A percentile compares a stretch with the other conserved stretches of the same genome.
Conservation (phyloP, 495 filamentous ascomycete species). For the Penicillium verhagenii region DNA sequence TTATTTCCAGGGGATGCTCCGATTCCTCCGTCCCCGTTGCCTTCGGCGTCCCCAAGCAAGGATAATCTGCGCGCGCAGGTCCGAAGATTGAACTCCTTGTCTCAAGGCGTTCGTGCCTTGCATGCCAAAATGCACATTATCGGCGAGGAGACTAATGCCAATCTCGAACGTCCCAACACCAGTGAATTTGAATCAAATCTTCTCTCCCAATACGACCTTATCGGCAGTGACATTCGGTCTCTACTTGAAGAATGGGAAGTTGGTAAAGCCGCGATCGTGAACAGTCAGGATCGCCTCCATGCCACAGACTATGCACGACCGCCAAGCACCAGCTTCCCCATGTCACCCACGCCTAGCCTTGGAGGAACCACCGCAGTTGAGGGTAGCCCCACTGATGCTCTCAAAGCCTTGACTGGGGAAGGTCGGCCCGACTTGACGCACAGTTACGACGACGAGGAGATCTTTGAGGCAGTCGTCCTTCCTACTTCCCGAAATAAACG, state of each 20-base stretch:
- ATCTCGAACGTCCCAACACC: constrained; percentile 69
- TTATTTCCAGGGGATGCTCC: constrained; percentile 36
- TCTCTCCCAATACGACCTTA: constrained; percentile 89
- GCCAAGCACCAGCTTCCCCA: constrained; percentile 65
- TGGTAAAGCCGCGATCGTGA: constrained; percentile 71
- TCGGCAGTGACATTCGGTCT: constrained; percentile 79
- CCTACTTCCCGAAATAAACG: constrained; percentile 59
- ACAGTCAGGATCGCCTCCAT: constrained; percentile 60
- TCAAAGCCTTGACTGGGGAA: constrained; percentile 73
- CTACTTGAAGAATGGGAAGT: constrained; percentile 90
- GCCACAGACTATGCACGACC: constrained; percentile 63
- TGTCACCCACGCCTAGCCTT: constrained; percentile 77
- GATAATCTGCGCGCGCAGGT: constrained; percentile 83
- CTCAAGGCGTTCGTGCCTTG: constrained; percentile 84
- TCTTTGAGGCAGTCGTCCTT: constrained; percentile 86
- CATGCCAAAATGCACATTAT: constrained; percentile 94
- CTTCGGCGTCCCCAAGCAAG: constrained; percentile 72
- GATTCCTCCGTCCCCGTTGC: constrained; percentile 62
- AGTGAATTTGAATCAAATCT: constrained; percentile 67
- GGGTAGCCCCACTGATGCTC: constrained; percentile 71
- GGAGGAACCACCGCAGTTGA: constrained; percentile 85
- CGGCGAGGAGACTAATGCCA: constrained; percentile 81
- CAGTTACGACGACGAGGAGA: constrained; percentile 59
- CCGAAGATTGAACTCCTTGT: constrained; percentile 79
- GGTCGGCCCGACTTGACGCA: constrained; percentile 32